A percentile compares a stretch with the other conserved stretches of the same genome.
Evolutionary conservation across 345 rosid species (phyloP).

Genomic region (Gossypium australe): DNA sequence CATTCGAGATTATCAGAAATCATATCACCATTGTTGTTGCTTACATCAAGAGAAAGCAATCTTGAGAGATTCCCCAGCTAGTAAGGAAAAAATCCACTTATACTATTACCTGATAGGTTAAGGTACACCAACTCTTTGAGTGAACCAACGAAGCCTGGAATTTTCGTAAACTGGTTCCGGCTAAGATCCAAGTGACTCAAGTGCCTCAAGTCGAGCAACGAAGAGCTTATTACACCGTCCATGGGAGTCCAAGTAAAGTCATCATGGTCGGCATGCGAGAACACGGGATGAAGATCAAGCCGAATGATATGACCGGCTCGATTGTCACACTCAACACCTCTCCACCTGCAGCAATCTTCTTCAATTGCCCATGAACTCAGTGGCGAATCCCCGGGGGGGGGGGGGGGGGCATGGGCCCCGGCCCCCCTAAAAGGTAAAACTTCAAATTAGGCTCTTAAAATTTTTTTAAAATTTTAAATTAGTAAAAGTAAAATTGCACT

Average conservation of each 20-base stretch:
- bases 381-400: too few species aligned
- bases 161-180: not conserved
- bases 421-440: too few species aligned
- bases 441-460: too few species aligned
- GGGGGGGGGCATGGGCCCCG: too few species aligned
- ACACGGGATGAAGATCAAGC: conserved; percentile 6
- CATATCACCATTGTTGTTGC: not conserved
- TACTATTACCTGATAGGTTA: not conserved
- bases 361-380: not conserved
- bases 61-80: conserved; percentile 5
- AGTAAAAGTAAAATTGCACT: too few species aligned
- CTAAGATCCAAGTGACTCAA: conserved; percentile 13
- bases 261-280: not conserved
- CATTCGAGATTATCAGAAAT: not conserved
- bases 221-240: conserved; percentile 9
- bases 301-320: not conserved
- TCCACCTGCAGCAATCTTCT: conserved; percentile 11
- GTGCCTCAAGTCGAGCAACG: conserved; percentile 11
- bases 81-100: conserved; percentile 6
- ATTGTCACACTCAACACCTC: conserved; percentile 11
- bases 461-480: too few species aligned
- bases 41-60: not conserved
- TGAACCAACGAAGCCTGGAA: conserved; percentile 18
- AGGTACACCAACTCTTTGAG: not conserved
- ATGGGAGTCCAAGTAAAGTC: not conserved